Conservation (phyloP, 2,329 filamentous ascomycete species). For the Penicillium sp. region DNA sequence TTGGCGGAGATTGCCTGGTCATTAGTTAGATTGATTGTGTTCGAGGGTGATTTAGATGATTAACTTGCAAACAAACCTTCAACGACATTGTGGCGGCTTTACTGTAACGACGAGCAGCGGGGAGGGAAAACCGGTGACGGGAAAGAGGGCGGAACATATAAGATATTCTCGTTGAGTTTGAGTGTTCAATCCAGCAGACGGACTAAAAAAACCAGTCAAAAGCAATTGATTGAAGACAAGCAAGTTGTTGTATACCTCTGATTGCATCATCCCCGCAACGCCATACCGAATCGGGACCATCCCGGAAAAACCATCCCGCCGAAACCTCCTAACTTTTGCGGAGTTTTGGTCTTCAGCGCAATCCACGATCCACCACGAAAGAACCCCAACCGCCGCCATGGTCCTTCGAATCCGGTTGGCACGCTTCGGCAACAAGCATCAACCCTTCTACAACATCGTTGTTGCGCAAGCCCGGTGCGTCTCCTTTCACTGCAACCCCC, state of each 20-base stretch:
- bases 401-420: slow-evolving; percentile 92
- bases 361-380: slow-evolving; percentile 1
- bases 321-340: slow-evolving; percentile 33
- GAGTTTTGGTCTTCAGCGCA: slow-evolving; percentile 20
- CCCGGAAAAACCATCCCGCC: slow-evolving; percentile 32
- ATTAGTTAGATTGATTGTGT: not conserved
- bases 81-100: slow-evolving; percentile 45
- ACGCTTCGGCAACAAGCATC: slow-evolving; percentile 85
- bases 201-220: not conserved
- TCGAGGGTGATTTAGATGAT: not conserved
- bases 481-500: not conserved
- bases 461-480: slow-evolving; percentile 86
- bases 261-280: slow-evolving; percentile 28
- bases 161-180: no score
- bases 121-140: slow-evolving; percentile 13
- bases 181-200: no score
- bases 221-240: not conserved
- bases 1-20: slow-evolving; percentile 80
- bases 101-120: slow-evolving; percentile 28
- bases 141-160: slow-evolving; percentile 34
- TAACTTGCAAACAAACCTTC: slow-evolving; percentile 35
- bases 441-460: slow-evolving; percentile 97
- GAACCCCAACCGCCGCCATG: slow-evolving; percentile 62
- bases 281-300: slow-evolving; percentile 26
- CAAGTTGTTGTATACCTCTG: slow-evolving; percentile 13